Evolutionary conservation across 441 rosid genomes (phyloP), one percentile per base, ranked within the genome.

Genomic region (Arabidopsis hybrid): DNA sequence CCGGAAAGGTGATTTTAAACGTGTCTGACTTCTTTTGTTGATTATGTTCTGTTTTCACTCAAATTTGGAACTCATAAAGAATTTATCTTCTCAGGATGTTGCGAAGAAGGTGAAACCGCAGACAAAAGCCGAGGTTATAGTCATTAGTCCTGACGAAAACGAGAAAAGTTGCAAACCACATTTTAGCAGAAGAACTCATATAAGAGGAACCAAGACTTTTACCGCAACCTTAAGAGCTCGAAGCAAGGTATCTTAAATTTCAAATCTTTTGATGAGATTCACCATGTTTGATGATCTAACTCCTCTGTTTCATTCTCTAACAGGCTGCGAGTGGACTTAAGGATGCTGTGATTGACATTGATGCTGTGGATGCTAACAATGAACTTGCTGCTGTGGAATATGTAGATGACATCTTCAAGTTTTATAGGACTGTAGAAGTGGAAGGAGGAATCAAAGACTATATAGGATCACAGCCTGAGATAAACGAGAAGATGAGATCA

Each of bases 371-470:
- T 77, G 76, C 45, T 8, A 38, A 60, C 11, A 76, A 85, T 52
- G 87, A 84, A 47, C 71, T 87, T 58, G 86, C 88, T 46, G 84
- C 78, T 42, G 74, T 82, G 17, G 92, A 87, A 59, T 85, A 85
- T 65, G 83, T 85, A 3, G 89, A 83, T 6, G 91, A 85, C 35
- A 79, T 85, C 62, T 83, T 84, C 80, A 72, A 51, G 72, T 88
- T 75, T 74, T 88, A 88, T 76, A 84, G 72, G 75, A 63, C 21
- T 35, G 60, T 80, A 2, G 85, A 85, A 85, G 75, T 38, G 1
- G 85, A 85, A 17, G 73, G 83, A 34, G 69, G 65, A 49, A 79
- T 80, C 29, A 73, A 43, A 1, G 80, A 85, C 61, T 87, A 87
- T 73, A 84, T 87, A 70, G 81, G 47, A 57, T 71, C 67, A 53